Evolutionary conservation across 139 green algal species (phyloP).

Genomic region (Picocystis salinarum): DNA sequence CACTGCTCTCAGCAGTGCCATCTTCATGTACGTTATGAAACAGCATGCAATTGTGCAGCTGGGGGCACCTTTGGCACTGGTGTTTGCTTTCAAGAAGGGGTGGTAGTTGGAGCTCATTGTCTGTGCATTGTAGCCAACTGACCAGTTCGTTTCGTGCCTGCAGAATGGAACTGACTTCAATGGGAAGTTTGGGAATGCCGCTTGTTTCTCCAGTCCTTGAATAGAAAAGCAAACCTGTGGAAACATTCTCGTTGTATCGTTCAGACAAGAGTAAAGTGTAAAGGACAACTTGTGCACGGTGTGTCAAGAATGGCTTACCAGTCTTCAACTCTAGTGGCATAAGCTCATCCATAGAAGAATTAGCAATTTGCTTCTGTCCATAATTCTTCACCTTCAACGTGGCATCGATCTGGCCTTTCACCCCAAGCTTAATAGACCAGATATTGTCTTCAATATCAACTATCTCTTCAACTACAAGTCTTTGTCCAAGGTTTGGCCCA

Average conservation of each 20-base stretch:
- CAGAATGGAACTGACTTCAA: conserved; percentile 1
- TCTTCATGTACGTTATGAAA: conserved; percentile 1
- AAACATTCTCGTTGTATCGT: conserved; percentile 4
- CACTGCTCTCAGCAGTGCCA: neutral
- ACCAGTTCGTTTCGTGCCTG: conserved; percentile 3
- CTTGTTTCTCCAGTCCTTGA: neutral
- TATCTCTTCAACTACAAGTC: conserved; percentile 41
- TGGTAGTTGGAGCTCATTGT: conserved; percentile 1
- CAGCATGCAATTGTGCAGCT: neutral
- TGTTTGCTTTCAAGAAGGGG: neutral
- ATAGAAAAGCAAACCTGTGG: neutral
- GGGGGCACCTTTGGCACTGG: neutral
- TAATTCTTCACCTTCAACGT: conserved; percentile 23
- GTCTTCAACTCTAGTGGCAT: conserved; percentile 92
- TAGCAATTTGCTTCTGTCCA: neutral
- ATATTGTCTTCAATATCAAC: conserved; percentile 88
- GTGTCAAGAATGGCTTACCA: conserved; percentile 34
- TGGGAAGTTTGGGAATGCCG: neutral
- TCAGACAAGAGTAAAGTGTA: conserved; percentile 21
- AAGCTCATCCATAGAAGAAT: conserved; percentile 2
- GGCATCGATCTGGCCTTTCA: conserved; percentile 84
- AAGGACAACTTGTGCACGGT: conserved; percentile 21
- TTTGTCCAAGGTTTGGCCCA: too few relatives aligned
- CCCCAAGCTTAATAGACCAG: conserved; percentile 52
- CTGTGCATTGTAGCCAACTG: neutral